Evolutionary conservation across 176 grass and related monocot genomes (phyloP), one percentile per base, ranked within the genome.

Genomic region (Tuctoria greenei): DNA sequence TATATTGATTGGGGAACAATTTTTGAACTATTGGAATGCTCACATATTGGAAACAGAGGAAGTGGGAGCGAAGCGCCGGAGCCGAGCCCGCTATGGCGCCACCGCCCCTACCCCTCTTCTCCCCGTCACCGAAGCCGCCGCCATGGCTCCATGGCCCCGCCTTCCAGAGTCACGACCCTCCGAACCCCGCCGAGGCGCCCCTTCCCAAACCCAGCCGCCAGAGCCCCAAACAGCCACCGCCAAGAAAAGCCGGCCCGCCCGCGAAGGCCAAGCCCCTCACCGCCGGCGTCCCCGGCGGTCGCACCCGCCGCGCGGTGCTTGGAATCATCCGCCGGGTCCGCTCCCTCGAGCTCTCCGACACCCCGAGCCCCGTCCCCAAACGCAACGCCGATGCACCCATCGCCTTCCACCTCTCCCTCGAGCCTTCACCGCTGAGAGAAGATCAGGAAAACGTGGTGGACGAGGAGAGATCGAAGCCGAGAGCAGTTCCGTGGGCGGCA

Each of bases 281-380:
- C 7, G 84, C 78, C 36, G 72, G 79, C 37, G 84, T 93, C 15
- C 87, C 84, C 5, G 81, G 91, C 0, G 87, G 87, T 25, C 87
- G 84, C 64, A 87, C 81, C 59, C 87, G 75, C 60, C 73, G 61
- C 27, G 87, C 87, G n/a, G 80, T 93, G 9, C 70, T 87, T 8
- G 81, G 87, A 0, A 90, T 93, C 78, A 75, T 93, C 78, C 82
- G 91, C 36, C 72, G 79, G 14, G 75, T 93, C 61, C 85, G 79
- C 40, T 90, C 78, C 74, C 87, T 93, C 52, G 81, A 74, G 31
- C 21, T 85, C 34, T 63, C 82, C 36, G 35, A 84, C n/a, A 69
- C 87, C 0, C 49, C 69, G 13, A 43, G 17, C 0, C 20, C 40
- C 21, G 73, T 10, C 11, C 62, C 45, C 61, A 5, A 8, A 5